These are phyloP conservation scores for Pyrenophora graminea DNA, from an alignment of 2,329 filamentous ascomycete species.

Conservation along the genomic window DNA sequence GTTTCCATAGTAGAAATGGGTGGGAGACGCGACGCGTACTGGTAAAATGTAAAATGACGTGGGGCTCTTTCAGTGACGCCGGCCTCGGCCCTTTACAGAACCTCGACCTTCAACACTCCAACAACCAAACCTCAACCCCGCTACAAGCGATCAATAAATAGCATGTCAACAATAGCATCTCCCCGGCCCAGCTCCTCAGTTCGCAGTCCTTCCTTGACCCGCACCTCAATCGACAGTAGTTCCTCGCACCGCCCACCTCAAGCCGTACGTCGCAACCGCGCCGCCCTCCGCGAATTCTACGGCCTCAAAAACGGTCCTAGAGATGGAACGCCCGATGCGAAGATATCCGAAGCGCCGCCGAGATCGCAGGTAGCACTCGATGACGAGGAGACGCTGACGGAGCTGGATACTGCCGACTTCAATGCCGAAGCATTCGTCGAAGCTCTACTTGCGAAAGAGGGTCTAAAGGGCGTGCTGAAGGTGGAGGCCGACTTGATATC, in stretches of 20 bases:
- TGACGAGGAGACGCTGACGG: constrained; percentile 63
- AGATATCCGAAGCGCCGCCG: constrained; percentile 39
- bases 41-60: constrained; percentile 18
- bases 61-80: constrained; percentile 18
- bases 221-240: constrained; percentile 66
- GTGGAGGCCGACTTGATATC: constrained; percentile 71
- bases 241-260: constrained; percentile 24
- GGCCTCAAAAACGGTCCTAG: constrained; percentile 66
- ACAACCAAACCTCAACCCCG: background rate
- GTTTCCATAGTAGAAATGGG: background rate
- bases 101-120: constrained; percentile 3
- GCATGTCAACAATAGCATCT: constrained; percentile 64
- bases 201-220: constrained; percentile 73
- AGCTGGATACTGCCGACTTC: constrained; percentile 76
- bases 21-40: constrained; percentile 27
- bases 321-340: constrained; percentile 27
- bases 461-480: constrained; percentile 69
- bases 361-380: constrained; percentile 43
- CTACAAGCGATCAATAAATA: background rate
- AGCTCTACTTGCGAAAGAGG: constrained; percentile 63
- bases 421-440: constrained; percentile 71
- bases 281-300: constrained; percentile 92
- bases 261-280: constrained; percentile 71
- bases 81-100: constrained; percentile 27
- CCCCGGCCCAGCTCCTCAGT: constrained; percentile 63